Percentiles rank a stretch among this genome's conserved stretches.
These are phyloP conservation scores for Sarocladium kiliense DNA, from an alignment of 2,329 filamentous ascomycete species.

Conservation along the genomic window DNA sequence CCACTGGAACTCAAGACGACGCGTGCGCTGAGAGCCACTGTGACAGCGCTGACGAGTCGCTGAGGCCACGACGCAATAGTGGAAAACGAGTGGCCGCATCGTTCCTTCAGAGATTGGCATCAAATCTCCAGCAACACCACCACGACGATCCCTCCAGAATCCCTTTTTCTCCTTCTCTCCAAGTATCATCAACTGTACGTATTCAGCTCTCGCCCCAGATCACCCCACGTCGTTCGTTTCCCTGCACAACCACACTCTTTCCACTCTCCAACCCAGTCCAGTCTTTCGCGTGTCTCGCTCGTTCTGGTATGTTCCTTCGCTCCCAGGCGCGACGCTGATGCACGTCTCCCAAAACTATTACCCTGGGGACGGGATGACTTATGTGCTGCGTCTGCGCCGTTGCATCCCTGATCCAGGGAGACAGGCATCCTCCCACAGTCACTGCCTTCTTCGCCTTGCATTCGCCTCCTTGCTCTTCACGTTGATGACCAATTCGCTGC, in stretches of 20 bases:
- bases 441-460: background rate
- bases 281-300: background rate
- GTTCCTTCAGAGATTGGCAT: background rate
- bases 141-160: background rate
- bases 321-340: background rate
- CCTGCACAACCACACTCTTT: background rate
- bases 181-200: background rate
- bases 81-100: no score
- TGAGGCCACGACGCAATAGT: background rate
- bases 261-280: background rate
- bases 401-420: background rate
- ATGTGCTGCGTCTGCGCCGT: background rate
- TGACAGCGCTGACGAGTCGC: background rate
- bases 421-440: background rate
- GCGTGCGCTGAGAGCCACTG: background rate
- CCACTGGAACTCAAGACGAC: background rate
- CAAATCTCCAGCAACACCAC: background rate
- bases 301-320: slow-evolving; percentile 6
- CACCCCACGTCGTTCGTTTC: background rate
- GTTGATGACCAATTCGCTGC: background rate
- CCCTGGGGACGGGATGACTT: background rate
- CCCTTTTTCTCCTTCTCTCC: slow-evolving; percentile 7
- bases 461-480: background rate
- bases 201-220: slow-evolving; percentile 7
- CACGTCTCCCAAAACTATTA: background rate